These are phyloP conservation scores for Oryza glumipatula DNA, from an alignment of 176 grass and related monocot species.

Conservation along the genomic window DNA sequence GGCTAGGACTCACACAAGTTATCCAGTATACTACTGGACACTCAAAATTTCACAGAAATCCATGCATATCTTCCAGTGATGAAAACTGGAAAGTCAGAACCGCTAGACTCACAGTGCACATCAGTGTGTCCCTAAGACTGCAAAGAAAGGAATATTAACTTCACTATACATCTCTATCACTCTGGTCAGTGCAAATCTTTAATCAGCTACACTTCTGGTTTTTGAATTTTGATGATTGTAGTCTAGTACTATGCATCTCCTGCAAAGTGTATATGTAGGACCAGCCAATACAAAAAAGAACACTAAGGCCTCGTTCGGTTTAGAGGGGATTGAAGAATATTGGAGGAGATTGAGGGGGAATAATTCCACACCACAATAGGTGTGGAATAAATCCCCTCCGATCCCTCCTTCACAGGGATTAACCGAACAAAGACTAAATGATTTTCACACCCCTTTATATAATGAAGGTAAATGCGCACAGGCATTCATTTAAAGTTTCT, in stretches of 20 bases:
- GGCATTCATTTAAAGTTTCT: constrained; percentile 30
- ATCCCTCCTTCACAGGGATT: too few relatives aligned
- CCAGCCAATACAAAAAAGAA: constrained; percentile 12
- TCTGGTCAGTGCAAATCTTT: constrained; percentile 17
- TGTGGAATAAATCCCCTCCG: too few relatives aligned
- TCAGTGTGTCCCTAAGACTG: constrained; percentile 17
- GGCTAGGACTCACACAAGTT: not conserved
- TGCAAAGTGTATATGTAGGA: constrained; percentile 11
- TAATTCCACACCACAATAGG: too few relatives aligned
- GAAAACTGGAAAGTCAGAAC: constrained; percentile 7
- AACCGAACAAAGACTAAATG: not conserved
- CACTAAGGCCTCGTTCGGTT: not conserved
- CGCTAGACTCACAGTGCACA: constrained; percentile 18
- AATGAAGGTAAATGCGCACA: not conserved
- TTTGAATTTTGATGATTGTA: not conserved
- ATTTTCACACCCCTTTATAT: not conserved
- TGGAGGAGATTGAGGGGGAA: too few relatives aligned
- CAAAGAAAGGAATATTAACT: constrained; percentile 13
- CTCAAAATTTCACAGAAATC: constrained; percentile 18
- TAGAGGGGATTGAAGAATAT: too few relatives aligned
- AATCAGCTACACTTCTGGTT: constrained; percentile 14
- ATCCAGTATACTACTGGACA: not conserved
- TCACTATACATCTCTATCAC: constrained; percentile 19
- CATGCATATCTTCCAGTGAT: constrained; percentile 20
- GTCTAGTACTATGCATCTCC: constrained; percentile 3